Base-by-base conservation (phyloP, 2,329 filamentous ascomycete species). In the Cercospora citrullina region DNA sequence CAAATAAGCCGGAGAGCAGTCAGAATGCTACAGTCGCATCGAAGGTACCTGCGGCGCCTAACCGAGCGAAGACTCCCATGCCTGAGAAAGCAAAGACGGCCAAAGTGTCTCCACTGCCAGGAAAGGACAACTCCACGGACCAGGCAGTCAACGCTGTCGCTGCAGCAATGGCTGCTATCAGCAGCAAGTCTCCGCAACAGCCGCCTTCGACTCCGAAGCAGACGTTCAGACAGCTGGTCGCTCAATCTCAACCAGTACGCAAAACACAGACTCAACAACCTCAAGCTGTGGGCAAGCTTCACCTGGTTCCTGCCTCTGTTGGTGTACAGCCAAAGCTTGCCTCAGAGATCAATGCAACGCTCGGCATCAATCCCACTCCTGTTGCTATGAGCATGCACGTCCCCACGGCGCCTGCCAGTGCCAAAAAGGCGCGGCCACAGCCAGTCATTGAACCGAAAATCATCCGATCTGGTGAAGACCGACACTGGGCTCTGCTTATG, bases 401-500 rank as follows among this genome's bases (percentile, higher is more conserved):
- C 4, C 51, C 62, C 21, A 45, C 53, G 2, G 62, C 30, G 21
- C 33, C 62, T 7, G 30, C 23, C 30, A 64, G 62, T 53, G 53
- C 53, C 23, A 58, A 30, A 42, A 64, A 59, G 33, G 48, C 61
- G 30, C 61, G 61, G 16, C 33, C 33, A 31, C 62, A 64, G 51
- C 62, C 62, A 64, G 51, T 64, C 16, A 80, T 79, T 31, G 72
- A 76, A 64, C 77, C 78, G 4, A 77, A 82, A 42, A 78, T 77
- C 12, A 75, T 82, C 61, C 78, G 81, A 48, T 77, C 80, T 51
- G 79, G 80, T 33, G 81, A 81, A 64, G 82, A 84, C 64, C 79
- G 82, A n/a, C 77, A 84, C 71, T 78, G 79, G 63, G 78, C 80
- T 59, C 76, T 84, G 23, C 76, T 83, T 48, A 75, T 81, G 61